Conservation (phyloP, 148 eudicot species). For the Oxyria digyna region DNA sequence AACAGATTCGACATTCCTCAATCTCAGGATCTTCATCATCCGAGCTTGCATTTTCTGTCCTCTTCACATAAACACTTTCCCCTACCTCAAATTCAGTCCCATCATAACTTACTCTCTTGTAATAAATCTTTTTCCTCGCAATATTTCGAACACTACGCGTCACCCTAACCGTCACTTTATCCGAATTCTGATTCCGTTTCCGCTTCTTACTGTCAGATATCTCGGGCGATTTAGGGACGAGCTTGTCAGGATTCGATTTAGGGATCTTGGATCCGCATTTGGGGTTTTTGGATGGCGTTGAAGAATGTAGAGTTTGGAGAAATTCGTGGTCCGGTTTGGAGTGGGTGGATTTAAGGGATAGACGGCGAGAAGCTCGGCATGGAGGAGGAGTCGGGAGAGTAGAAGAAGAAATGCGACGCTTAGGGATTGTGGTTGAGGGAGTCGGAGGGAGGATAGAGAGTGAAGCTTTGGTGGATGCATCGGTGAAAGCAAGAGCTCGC, state of each 20-base stretch:
- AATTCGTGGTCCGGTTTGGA: background rate
- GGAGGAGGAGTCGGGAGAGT: slow-evolving; percentile 16
- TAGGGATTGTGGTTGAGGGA: slow-evolving; percentile 30
- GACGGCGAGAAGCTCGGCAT: slow-evolving; percentile 28
- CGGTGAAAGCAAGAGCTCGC: slow-evolving; percentile 12
- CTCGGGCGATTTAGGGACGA: slow-evolving; percentile 35
- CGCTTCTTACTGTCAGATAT: slow-evolving; percentile 22
- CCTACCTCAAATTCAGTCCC: slow-evolving; percentile 70
- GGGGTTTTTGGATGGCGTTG: slow-evolving; percentile 14
- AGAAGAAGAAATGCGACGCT: slow-evolving; percentile 20
- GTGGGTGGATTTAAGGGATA: slow-evolving; percentile 16
- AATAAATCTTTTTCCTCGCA: slow-evolving; percentile 51
- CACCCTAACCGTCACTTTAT: slow-evolving; percentile 9
- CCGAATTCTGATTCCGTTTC: slow-evolving; percentile 8
- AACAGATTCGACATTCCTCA: slow-evolving; percentile 87
- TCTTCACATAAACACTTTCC: slow-evolving; percentile 75
- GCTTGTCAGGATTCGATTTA: slow-evolving; percentile 18
- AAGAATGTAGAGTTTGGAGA: slow-evolving; percentile 14
- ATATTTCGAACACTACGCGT: slow-evolving; percentile 12
- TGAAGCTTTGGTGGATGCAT: slow-evolving; percentile 11
- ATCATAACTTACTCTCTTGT: slow-evolving; percentile 64
- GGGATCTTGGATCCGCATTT: slow-evolving; percentile 22
- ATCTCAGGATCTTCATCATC: slow-evolving; percentile 65
- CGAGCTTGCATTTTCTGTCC: slow-evolving; percentile 62
- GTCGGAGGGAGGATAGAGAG: slow-evolving; percentile 31